Evolutionary conservation across 2,329 filamentous ascomycete species (phyloP), one percentile per base, ranked within the genome.

Genomic region (Fusarium praegraminearum): DNA sequence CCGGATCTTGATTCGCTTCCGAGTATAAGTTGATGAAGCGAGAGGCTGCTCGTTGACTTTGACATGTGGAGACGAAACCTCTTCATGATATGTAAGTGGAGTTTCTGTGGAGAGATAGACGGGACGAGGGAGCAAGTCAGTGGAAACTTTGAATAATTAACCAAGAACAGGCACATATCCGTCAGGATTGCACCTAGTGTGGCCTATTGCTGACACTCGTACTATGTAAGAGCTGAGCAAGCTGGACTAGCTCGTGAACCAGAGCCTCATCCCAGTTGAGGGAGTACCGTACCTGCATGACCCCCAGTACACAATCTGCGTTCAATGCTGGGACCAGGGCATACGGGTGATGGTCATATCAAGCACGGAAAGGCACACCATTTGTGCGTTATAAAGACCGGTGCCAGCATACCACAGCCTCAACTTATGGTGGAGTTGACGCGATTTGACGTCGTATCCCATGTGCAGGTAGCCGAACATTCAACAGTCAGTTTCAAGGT

Each of bases 201-300:
- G 35, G 18, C 20, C 28, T 32, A 20, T 30, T 40, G 36, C 32
- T 20, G 16, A 24, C n/a, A 41, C 36, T 32, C 20, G n/a, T 22
- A 30, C 11, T 30, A 12, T 12, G 28, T 11, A 46, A 41, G 15
- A 41, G 36, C 49, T 41, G 24, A 52, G 24, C 49, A 52, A 30
- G 24, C 18, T 40, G 49, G 7, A 26, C 35, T 52, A 30, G 38
- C 35, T 30, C n/a, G 33, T 51, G 49, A 28, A 26, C 16, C 26
- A 51, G 18, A 53, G 49, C 55, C 50, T 18, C 35, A 62, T 18
- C 36, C 35, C 60, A 49, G 52, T 41, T 60, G 52, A 36, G 44
- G 49, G 47, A 62, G 32, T 36, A 53, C 28, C 16, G 63, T 73
- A 60, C 69, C 70, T 75, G 70, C 69, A 75, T 74, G 57, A 69